phyloP scores from a whole-genome alignment of 441 rosid genomes.

The Brassica balearica region DNA sequence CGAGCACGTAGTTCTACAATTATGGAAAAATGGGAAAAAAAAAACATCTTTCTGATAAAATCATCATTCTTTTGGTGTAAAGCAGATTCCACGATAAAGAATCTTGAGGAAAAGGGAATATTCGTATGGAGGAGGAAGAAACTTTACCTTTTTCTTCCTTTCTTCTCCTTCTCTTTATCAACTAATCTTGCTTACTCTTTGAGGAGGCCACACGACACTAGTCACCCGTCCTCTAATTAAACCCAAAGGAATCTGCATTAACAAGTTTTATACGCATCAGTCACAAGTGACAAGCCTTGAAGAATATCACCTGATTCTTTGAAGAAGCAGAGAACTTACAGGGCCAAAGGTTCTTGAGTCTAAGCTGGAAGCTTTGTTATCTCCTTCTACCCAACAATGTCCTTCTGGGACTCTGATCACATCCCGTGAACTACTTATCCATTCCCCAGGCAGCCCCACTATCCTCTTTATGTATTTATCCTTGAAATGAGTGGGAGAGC shows the following conservation, averaged over 20 bases:
- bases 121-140: constrained; percentile 11
- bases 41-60: constrained; percentile 15
- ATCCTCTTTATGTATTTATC: constrained; percentile 84
- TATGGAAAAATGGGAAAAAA: neutral
- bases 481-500: constrained; percentile 72
- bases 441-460: constrained; percentile 88
- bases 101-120: neutral
- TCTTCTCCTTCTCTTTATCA: constrained; percentile 14
- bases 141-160: constrained; percentile 22
- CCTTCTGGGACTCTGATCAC: constrained; percentile 78
- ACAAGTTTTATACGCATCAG: constrained; percentile 14
- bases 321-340: constrained; percentile 54
- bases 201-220: constrained; percentile 83
- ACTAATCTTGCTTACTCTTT: constrained; percentile 58
- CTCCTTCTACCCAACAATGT: constrained; percentile 98
- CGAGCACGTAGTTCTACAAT: constrained; percentile 15
- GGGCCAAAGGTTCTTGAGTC: constrained; percentile 89
- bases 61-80: constrained; percentile 21
- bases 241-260: constrained; percentile 84
- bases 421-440: constrained; percentile 66
- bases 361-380: constrained; percentile 62
- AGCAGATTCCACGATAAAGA: constrained; percentile 1
- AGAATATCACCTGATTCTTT: neutral
- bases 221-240: constrained; percentile 73
- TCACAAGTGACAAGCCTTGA: constrained; percentile 13